Evolutionary conservation across 192 early-diverging fungal genomes (phyloP).

Genomic region (Rhizoclosmatium globosum): DNA sequence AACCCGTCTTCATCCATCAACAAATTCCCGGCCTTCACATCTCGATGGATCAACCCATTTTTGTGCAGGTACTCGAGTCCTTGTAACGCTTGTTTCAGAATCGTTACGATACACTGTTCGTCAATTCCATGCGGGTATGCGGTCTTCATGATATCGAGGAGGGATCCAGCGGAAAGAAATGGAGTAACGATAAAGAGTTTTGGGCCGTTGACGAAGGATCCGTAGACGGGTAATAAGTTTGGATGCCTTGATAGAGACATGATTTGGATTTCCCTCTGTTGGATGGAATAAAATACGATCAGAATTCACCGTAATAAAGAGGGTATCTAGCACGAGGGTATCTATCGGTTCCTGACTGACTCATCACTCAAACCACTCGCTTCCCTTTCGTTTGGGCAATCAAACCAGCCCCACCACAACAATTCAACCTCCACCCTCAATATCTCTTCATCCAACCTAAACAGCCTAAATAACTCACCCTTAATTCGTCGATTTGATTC

Average conservation of each 20-base stretch:
- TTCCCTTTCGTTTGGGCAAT: too few species aligned
- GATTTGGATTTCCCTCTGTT: slow-evolving; percentile 81
- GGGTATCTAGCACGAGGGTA: too few species aligned
- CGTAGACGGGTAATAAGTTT: slow-evolving; percentile 83
- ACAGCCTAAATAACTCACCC: slow-evolving; percentile 56
- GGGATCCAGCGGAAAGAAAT: slow-evolving; percentile 73
- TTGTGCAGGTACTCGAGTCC: slow-evolving; percentile 74
- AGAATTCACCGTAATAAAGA: too few species aligned
- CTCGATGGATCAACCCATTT: slow-evolving; percentile 72
- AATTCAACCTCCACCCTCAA: not conserved
- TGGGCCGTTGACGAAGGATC: slow-evolving; percentile 82
- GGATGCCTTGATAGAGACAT: slow-evolving; percentile 90
- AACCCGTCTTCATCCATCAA: slow-evolving; percentile 67
- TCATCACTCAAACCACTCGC: too few species aligned
- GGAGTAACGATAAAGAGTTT: slow-evolving; percentile 89
- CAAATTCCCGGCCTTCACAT: slow-evolving; percentile 76
- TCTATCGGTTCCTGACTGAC: too few species aligned
- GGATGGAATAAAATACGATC: slow-evolving; percentile 2
- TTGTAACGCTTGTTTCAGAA: slow-evolving; percentile 76
- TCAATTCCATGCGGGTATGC: slow-evolving; percentile 84
- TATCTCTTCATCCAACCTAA: not conserved
- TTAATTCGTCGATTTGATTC: slow-evolving; percentile 90
- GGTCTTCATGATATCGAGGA: slow-evolving; percentile 92
- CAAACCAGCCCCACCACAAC: not conserved
- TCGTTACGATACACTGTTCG: slow-evolving; percentile 78